Percentiles rank a stretch among this genome's conserved stretches.
Evolutionary conservation across 352 stramenopile species (phyloP).

Genomic region (Globisporangium spiculum): DNA sequence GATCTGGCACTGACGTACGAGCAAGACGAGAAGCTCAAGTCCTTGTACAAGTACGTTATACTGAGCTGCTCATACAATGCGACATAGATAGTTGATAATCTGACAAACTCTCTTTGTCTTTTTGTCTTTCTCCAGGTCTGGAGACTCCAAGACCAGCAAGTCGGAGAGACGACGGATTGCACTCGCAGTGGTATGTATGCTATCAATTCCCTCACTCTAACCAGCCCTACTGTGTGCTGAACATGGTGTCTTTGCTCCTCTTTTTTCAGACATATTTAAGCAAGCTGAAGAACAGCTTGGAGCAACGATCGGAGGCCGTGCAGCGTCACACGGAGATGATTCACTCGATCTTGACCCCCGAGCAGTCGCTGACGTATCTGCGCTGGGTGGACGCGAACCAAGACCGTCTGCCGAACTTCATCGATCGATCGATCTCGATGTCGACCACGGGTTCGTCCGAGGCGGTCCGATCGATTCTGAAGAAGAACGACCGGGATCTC

Average conservation of each 20-base stretch:
- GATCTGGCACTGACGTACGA: conserved; percentile 86
- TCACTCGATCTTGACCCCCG: conserved; percentile 81
- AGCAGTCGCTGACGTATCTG: conserved; percentile 82
- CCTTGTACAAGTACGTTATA: conserved; percentile 73
- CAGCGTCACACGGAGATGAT: conserved; percentile 79
- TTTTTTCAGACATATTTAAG: conserved; percentile 80
- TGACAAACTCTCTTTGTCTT: background rate
- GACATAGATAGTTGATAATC: background rate
- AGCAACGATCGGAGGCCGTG: conserved; percentile 75
- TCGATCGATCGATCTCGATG: conserved; percentile 61
- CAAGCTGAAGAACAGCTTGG: conserved; percentile 82
- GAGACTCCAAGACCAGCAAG: conserved; percentile 82
- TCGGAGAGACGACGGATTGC: conserved; percentile 75
- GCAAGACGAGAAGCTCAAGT: conserved; percentile 88
- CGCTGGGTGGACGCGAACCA: conserved; percentile 83
- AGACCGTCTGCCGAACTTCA: conserved; percentile 55
- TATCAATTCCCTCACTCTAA: background rate
- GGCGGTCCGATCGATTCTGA: conserved; percentile 69
- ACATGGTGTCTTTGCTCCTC: background rate
- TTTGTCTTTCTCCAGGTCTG: conserved; percentile 33
- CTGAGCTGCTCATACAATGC: background rate
- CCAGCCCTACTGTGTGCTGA: background rate
- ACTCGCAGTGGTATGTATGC: conserved; percentile 67
- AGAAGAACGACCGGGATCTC: conserved; percentile 82
- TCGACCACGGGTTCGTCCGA: conserved; percentile 56